A percentile compares a stretch with the other conserved stretches of the same genome.
phyloP scores from a whole-genome alignment of 208 protist species.

The Trypanosoma vivax region DNA sequence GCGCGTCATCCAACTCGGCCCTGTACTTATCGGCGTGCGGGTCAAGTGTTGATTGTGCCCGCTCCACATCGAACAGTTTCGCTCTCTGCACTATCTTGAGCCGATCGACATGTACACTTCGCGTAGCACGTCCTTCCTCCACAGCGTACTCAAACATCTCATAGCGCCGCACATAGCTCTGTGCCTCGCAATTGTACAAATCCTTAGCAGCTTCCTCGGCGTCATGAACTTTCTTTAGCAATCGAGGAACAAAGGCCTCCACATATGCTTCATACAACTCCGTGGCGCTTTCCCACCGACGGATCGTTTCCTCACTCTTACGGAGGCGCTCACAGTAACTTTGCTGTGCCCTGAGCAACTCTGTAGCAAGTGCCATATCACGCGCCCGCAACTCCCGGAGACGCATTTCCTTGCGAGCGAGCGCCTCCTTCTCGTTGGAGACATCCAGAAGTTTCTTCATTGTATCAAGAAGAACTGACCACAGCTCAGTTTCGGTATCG shows the following conservation, averaged over 20 bases:
- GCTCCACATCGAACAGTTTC: constrained; percentile 35
- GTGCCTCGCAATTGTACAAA: constrained; percentile 56
- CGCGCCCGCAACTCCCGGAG: constrained; percentile 42
- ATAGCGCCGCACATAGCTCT: constrained; percentile 66
- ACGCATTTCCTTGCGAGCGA: constrained; percentile 51
- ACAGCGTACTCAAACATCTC: constrained; percentile 73
- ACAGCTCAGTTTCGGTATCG: constrained; percentile 32
- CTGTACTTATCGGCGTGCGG: constrained; percentile 36
- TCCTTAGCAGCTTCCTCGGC: constrained; percentile 73
- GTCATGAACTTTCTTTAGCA: constrained; percentile 80
- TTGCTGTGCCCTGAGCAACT: constrained; percentile 42
- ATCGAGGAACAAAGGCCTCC: constrained; percentile 85
- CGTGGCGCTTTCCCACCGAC: constrained; percentile 34
- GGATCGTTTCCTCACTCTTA: constrained; percentile 45
- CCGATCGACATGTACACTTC: constrained; percentile 57
- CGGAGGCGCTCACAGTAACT: constrained; percentile 36
- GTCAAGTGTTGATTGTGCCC: constrained; percentile 48
- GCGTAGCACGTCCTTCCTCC: constrained; percentile 72
- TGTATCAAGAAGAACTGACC: constrained; percentile 32
- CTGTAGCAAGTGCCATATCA: constrained; percentile 27
- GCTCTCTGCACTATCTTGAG: constrained; percentile 51
- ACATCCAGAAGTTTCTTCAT: constrained; percentile 31
- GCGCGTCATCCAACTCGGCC: constrained; percentile 30
- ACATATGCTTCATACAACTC: constrained; percentile 76
- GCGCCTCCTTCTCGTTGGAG: constrained; percentile 36